Evolutionary conservation across 2,329 filamentous ascomycete species (phyloP), one percentile per base, ranked within the genome.

Genomic region (Phialophora tarda): DNA sequence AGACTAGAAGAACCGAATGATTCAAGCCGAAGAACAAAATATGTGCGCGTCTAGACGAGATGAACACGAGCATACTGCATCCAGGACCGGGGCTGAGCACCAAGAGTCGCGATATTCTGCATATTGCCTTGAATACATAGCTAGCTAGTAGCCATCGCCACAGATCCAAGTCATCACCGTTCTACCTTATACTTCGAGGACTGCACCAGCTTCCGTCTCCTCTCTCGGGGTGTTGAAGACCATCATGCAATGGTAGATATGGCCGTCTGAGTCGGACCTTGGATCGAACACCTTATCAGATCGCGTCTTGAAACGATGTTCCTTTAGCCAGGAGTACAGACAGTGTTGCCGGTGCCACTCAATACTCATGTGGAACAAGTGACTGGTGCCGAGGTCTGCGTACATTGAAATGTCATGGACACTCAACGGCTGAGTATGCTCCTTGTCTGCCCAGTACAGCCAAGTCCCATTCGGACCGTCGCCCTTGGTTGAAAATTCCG

Each of bases 281-380:
- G 54, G 54, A 44, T 57, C 54, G n/a, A 57, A 57, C n/a, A 57
- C 11, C 54, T 57, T 57, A 17, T 57, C 54, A 14, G 28, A 32
- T 30, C 54, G 17, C 32, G 32, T 57, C 54, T 57, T 57, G 54
- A 57, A 57, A 3, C 54, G 54, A 41, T 57, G 54, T 17, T 57
- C 54, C 54, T 57, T 57, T 21, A 57, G 54, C 54, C 54, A 57
- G 4, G 54, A 44, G 30, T 57, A 57, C 32, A 57, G 32, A 21
- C 54, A 57, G 32, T 57, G 54, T 24, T 57, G 54, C 2, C 54
- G 54, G 26, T 57, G 54, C 54, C 54, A 57, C 21, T 57, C n/a
- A 32, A 57, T 57, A 17, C 30, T 57, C 54, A 57, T 57, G 5
- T 57, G 54, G 54, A 57, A 57, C 54, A 57, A 57, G 32, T 57